A percentile compares a stretch with the other conserved stretches of the same genome.
Evolutionary conservation across 805 yeast species (phyloP).

Genomic region (Clavispora phyllophila): DNA sequence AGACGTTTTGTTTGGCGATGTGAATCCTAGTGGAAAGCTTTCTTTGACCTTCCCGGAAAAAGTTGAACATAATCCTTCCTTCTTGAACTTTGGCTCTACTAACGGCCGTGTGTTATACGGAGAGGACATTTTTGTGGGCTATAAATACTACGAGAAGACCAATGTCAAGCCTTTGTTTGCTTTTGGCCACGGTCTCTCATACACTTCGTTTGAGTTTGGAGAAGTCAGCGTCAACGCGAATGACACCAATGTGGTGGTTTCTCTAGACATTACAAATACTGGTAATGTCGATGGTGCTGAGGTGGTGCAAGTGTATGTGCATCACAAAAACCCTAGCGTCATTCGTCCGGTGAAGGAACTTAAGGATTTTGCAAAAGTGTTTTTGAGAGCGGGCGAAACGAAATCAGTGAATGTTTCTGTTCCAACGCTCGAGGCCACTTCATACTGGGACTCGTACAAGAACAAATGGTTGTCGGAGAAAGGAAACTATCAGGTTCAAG

Average conservation of each 20-base stretch:
- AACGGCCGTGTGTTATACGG: slow-evolving; percentile 30
- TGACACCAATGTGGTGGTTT: slow-evolving; percentile 14
- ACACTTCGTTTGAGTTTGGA: slow-evolving; percentile 20
- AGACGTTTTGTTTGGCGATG: slow-evolving; percentile 28
- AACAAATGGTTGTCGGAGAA: slow-evolving; percentile 23
- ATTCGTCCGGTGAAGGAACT: slow-evolving; percentile 25
- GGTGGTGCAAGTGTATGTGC: slow-evolving; percentile 25
- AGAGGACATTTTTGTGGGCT: slow-evolving; percentile 30
- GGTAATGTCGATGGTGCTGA: slow-evolving; percentile 24
- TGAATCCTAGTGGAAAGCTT: slow-evolving; percentile 28
- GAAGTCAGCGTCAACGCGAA: slow-evolving; percentile 12
- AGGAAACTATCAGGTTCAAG: slow-evolving; percentile 21
- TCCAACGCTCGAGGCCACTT: slow-evolving; percentile 22
- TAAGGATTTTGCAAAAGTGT: slow-evolving; percentile 26
- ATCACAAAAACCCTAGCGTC: slow-evolving; percentile 14
- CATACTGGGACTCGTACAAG: slow-evolving; percentile 26
- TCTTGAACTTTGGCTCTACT: slow-evolving; percentile 24
- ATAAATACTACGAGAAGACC: slow-evolving; percentile 27
- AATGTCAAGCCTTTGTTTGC: slow-evolving; percentile 24
- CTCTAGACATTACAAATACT: slow-evolving; percentile 19
- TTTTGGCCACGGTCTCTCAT: slow-evolving; percentile 30
- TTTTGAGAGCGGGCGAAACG: slow-evolving; percentile 15
- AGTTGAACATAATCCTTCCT: slow-evolving; percentile 25
- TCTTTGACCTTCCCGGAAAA: slow-evolving; percentile 21
- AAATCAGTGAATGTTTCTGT: slow-evolving; percentile 14